Conservation (phyloP, 306 rosid genomes). For the Gynostemma pentaphyllum region DNA sequence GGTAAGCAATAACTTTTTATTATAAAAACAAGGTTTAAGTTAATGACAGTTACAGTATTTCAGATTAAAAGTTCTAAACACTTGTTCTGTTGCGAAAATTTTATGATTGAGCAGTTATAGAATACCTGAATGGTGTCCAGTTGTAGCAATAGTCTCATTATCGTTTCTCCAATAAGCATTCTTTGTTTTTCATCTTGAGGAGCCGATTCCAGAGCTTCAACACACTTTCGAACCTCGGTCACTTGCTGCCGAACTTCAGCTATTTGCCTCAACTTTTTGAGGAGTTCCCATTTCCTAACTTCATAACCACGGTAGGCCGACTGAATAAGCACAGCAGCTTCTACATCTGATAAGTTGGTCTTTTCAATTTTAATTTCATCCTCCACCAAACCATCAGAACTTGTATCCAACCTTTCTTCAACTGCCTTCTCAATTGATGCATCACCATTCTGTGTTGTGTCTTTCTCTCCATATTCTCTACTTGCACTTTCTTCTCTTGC, state of each 20-base stretch:
- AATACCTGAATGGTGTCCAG: constrained; percentile 74
- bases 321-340: constrained; percentile 63
- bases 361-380: constrained; percentile 3
- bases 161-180: constrained; percentile 46
- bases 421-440: constrained; percentile 2
- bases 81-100: not conserved
- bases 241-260: constrained; percentile 38
- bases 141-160: constrained; percentile 61
- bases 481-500: constrained; percentile 2
- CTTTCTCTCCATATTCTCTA: not conserved
- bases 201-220: constrained; percentile 31
- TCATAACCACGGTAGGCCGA: constrained; percentile 54
- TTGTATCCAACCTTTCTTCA: not conserved
- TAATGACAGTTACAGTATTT: not conserved
- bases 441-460: not conserved
- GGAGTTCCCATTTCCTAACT: constrained; percentile 53
- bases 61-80: not conserved
- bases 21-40: not conserved
- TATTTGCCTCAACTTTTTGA: constrained; percentile 61
- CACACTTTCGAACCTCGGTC: constrained; percentile 19
- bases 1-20: not conserved
- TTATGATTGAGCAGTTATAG: not conserved
- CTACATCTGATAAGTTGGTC: constrained; percentile 24
- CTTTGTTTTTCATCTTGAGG: constrained; percentile 32
- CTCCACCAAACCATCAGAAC: not conserved